Base-by-base conservation (phyloP, 2,329 filamentous ascomycete species). In the Penicillium sp. region DNA sequence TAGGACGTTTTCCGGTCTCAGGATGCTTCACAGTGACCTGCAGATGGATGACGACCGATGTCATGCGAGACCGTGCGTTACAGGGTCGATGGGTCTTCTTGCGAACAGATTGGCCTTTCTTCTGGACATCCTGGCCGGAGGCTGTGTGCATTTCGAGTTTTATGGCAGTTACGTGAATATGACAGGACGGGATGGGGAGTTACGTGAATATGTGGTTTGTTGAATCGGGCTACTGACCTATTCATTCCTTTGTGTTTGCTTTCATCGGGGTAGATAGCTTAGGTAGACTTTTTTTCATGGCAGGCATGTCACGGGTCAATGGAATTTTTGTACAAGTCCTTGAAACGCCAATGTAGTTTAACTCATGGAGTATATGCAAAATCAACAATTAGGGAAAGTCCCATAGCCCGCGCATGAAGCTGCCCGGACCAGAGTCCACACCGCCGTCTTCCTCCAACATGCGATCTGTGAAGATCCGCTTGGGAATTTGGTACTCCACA, bases 401-500 rank as follows among this genome's bases (percentile, higher is more conserved):
- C 71, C 70, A 73, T 32, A 74, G 47, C 15, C 52, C 56, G 53
- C 72, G 62, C 49, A 74, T 51, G 35, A 73, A 55, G 51, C 52
- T 59, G 3, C 68, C 71, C 23, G 68, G 58, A 33, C 66, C 71
- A 13, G 62, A 66, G 55, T 74, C 71, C 38, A 65, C 52, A 2
- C 69, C 70, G 24, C 65, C 67, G 60, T 73, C 69, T 47, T 73
- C 70, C 42, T 65, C 64, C 53, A 73, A 52, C 52, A 71, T 49
- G 5, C 71, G 63, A 57, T 72, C 68, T 0, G 71, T 72, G 47
- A 95, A 87, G 35, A 95, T 86, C 59, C 79, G 83, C 74, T 93
- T 93, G 6, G 92, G 91, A 55, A 98, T 96, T 70, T 93, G 88
- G 70, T 88, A 96, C 69, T 97, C 93, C 44, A 97, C 83, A 10